Evolutionary conservation across 768 basidiomycete genomes (phyloP), one percentile per base, ranked within the genome.

Genomic region (Pulveroboletus sp.): DNA sequence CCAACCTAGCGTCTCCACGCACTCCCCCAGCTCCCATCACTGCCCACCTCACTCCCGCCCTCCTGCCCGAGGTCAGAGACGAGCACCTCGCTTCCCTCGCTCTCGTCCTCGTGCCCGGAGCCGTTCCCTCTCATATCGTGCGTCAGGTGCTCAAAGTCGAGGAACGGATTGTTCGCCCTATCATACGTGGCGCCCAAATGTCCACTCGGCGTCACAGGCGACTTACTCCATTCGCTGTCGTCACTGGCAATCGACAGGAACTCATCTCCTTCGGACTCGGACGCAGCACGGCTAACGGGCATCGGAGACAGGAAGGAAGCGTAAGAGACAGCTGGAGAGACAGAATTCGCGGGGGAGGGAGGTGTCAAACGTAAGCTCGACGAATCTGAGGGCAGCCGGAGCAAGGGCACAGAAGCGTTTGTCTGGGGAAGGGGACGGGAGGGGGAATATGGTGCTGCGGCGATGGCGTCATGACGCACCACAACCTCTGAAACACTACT

Each of bases 11-110:
- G 50, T 40, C 46, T 44, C 44, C 48, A 55, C 30, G 52, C 63
- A 28, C 63, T 65, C 28, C 59, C 63, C 63, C 63, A 62, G 21
- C 62, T 63, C 40, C 54, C 57, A 3, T 59, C 63, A 5, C 62
- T 63, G 2, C 53, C 62, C 1, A 21, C 52, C 24, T 64, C 62
- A 26, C 61, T 62, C 30, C 6, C 47, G 5, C 41, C 59, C 32
- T 50, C 57, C 3, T 44, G 57, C 26, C 37, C 58, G 7, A 38
- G 17, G 4, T 43, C 58, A 28, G 48, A 36, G 17, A 57, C 46
- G 10, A 61, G 30, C 9, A 50, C 54, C n/a, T 62, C 60, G 14
- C 61, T 61, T 35, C 51, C 47, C 36, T 63, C 58, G 26, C 58
- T 63, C 24, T 35, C 51, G 5, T 46, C 54, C 17, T 37, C 49